Evolutionary conservation across 2,329 filamentous ascomycete species (phyloP), one percentile per base, ranked within the genome.

Genomic region (Didymellaceae sp.): DNA sequence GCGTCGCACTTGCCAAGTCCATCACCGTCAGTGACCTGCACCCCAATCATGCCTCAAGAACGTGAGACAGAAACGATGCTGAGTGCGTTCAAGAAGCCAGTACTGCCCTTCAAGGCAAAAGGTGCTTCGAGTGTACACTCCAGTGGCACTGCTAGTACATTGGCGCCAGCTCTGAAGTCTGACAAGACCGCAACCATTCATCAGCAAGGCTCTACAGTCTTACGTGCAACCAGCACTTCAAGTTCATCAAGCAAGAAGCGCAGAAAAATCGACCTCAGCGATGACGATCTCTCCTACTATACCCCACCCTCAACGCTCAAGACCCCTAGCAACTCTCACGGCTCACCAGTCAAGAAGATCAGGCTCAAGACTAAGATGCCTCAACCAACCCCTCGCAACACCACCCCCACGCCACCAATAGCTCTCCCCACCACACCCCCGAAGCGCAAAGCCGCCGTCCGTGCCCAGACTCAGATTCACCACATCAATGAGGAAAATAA

Each of bases 51-150:
- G 20, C 39, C 9, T 26, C 22, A 2, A 17, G 28, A n/a, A 9
- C 9, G 14, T 5, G 18, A 22, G 10, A 24, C 17, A 4, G 5
- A 38, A 10, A 8, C 11, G 5, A 17, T 51, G 13, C 17, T 51
- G 6, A 41, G 28, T 5, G 14, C 18, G 4, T 59, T 58, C 37
- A 65, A 57, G 25, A 54, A 45, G 13, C 56, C 57, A 0, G 5
- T n/a, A 4, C 13, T 48, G 14, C 53, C 54, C 37, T 24, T n/a
- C 6, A 17, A 11, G 1, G 9, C 21, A 17, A 25, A 8, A 14
- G 4, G 14, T 16, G 6, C 13, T 5, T 10, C 44, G 6, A 11
- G 18, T n/a, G n/a, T n/a, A n/a, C n/a, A n/a, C n/a, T n/a, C n/a
- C n/a, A n/a, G n/a, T n/a, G n/a, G n/a, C n/a, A n/a, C n/a, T n/a